Conservation (phyloP, 2,329 filamentous ascomycete species). For the Clonostachys rhizophaga region DNA sequence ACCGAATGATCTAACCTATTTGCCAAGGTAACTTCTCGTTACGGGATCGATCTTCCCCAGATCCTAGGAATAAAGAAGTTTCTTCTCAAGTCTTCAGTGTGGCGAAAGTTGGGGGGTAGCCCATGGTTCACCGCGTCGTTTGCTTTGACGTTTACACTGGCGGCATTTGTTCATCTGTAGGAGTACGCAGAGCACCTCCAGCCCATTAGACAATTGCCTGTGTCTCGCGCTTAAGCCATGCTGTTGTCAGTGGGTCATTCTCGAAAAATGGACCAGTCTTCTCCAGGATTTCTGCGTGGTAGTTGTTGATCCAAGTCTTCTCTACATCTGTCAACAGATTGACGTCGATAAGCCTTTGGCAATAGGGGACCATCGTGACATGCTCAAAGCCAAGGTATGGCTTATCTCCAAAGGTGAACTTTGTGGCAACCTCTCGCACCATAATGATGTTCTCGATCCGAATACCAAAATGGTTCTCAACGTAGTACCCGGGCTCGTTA, state of each 20-base stretch:
- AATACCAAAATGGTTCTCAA: conserved; percentile 91
- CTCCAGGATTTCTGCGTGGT: conserved; percentile 74
- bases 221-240: conserved; percentile 89
- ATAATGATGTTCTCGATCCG: conserved; percentile 95
- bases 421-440: conserved; percentile 82
- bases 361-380: conserved; percentile 95
- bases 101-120: conserved; percentile 48
- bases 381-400: conserved; percentile 94
- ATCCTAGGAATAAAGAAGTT: conserved; percentile 28
- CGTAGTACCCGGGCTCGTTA: conserved; percentile 95
- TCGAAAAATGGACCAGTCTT: conserved; percentile 79
- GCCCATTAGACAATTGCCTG: conserved; percentile 43
- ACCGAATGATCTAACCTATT: conserved; percentile 1
- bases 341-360: conserved; percentile 78
- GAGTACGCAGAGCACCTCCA: conserved; percentile 10
- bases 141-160: conserved; percentile 67
- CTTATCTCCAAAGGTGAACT: conserved; percentile 87
- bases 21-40: conserved; percentile 33
- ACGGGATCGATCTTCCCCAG: conserved; percentile 32
- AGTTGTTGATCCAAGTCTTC: conserved; percentile 82
- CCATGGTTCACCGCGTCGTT: conserved; percentile 66
- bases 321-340: conserved; percentile 68
- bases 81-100: conserved; percentile 29
- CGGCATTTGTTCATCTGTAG: conserved; percentile 43
- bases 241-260: conserved; percentile 63